Evolutionary conservation across 129 eudicot genomes (phyloP).

Genomic region (Deinandra increscens): DNA sequence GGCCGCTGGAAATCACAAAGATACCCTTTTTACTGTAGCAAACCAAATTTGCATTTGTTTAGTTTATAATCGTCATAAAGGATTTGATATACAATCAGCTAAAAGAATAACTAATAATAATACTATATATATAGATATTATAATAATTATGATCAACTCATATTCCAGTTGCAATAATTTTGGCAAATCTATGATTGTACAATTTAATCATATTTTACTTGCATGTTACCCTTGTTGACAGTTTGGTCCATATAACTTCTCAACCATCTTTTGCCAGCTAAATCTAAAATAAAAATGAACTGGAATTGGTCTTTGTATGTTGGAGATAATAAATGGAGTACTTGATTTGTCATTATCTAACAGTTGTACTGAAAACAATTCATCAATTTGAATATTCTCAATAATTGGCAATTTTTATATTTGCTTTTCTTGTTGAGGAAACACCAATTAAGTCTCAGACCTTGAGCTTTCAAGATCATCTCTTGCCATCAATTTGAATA

Average conservation of each 20-base stretch:
- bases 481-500: no score
- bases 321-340: slow-evolving; percentile 30
- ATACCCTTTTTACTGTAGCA: no score
- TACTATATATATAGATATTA: no score
- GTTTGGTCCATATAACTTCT: slow-evolving; percentile 25
- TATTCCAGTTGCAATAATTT: not conserved
- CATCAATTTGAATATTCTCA: slow-evolving; percentile 24
- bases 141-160: not conserved
- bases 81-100: no score
- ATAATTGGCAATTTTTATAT: slow-evolving; percentile 31
- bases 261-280: slow-evolving; percentile 41
- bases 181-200: slow-evolving; percentile 10
- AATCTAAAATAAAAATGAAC: slow-evolving; percentile 22
- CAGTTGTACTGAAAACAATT: slow-evolving; percentile 34
- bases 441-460: slow-evolving; percentile 27
- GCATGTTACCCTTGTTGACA: slow-evolving; percentile 3
- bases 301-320: slow-evolving; percentile 22
- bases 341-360: slow-evolving; percentile 35
- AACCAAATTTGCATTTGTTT: no score
- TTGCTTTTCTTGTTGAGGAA: slow-evolving; percentile 29
- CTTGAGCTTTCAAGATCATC: slow-evolving; percentile 27
- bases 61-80: no score
- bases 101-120: no score
- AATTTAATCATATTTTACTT: not conserved
- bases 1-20: no score